Evolutionary conservation across 2,329 filamentous ascomycete genomes (phyloP), one percentile per base, ranked within the genome.

Genomic region (Colletotrichum higginsianum): DNA sequence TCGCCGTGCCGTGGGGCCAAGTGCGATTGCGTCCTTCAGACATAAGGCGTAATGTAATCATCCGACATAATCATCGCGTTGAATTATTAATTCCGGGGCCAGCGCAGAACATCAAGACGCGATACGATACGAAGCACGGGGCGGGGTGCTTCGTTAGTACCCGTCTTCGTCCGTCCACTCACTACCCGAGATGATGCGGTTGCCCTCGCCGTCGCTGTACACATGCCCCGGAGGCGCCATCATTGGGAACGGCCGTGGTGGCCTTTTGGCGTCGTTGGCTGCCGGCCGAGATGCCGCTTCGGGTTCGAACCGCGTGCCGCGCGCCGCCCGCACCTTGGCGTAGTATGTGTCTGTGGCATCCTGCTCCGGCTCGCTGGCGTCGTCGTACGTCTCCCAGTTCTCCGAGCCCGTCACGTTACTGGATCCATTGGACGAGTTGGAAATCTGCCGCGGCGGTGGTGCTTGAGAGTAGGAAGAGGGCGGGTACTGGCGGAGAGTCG

Each of bases 321-420:
- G 88, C 7, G 91, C 87, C 42, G 91, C 91, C 68, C 92, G 89
- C 65, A 95, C 84, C 81, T 94, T 94, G 74, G 93, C 92, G 78
- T 94, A 94, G 81, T 97, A 97, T 12, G 90, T 87, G 72, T 96
- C 94, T 4, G 91, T 91, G 0, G 89, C 89, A 79, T 98, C 95
- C 30, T 88, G 86, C 77, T 94, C 93, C 0, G 92, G 90, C 77
- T 94, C 92, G 73, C 92, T 94, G 75, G 88, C 90, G 80, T 97
- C 94, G 76, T 96, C 95, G 77, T 96, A 98, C 12, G 95, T 98
- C 82, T 98, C 96, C 96, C 96, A 98, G 80, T 98, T 98, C 82
- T 98, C 96, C 4, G 94, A 97, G 1, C 94, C 94, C 6, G 93
- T 94, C 35, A 93, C 87, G 26, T 87, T 87, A 1, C 93, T 94